Evolutionary conservation across 768 basidiomycete species (phyloP).

Genomic region (Tylopilus subfusipes): DNA sequence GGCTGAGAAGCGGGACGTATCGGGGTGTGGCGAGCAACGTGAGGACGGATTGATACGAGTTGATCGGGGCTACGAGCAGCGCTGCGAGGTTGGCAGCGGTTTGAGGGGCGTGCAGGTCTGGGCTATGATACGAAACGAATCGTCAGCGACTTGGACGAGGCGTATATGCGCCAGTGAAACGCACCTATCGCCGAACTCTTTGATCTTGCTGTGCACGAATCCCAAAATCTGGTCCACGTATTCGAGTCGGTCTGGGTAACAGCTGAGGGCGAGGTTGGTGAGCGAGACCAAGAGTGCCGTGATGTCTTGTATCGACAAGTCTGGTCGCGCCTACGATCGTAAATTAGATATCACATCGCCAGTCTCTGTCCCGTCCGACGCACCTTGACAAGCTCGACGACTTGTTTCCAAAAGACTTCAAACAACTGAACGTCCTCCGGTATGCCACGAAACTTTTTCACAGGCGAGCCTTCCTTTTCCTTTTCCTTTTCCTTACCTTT

Average conservation of each 20-base stretch:
- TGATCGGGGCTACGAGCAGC: constrained; percentile 90
- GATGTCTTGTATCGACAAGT: constrained; percentile 95
- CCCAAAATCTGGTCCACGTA: constrained; percentile 95
- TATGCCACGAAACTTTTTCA: constrained; percentile 89
- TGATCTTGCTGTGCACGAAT: constrained; percentile 83
- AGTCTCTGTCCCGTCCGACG: constrained; percentile 14
- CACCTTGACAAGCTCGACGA: constrained; percentile 96
- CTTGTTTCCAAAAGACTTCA: constrained; percentile 98
- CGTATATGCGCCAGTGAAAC: constrained; percentile 3
- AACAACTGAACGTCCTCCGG: constrained; percentile 94
- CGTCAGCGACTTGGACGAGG: constrained; percentile 4
- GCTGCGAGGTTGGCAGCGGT: constrained; percentile 90
- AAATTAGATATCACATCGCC: neutral
- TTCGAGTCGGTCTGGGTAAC: constrained; percentile 95
- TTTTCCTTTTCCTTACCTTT: constrained; percentile 60
- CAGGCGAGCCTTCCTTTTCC: constrained; percentile 52
- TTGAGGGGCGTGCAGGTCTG: constrained; percentile 84
- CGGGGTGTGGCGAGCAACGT: constrained; percentile 95
- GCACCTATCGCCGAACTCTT: constrained; percentile 79
- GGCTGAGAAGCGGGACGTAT: constrained; percentile 77
- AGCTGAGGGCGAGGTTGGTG: constrained; percentile 91
- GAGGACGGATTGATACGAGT: constrained; percentile 93
- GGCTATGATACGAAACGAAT: constrained; percentile 38
- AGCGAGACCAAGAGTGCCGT: constrained; percentile 94
- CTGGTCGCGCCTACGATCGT: constrained; percentile 78